Conservation (phyloP, 148 eudicot species). For the Camellia lanceoleosa region DNA sequence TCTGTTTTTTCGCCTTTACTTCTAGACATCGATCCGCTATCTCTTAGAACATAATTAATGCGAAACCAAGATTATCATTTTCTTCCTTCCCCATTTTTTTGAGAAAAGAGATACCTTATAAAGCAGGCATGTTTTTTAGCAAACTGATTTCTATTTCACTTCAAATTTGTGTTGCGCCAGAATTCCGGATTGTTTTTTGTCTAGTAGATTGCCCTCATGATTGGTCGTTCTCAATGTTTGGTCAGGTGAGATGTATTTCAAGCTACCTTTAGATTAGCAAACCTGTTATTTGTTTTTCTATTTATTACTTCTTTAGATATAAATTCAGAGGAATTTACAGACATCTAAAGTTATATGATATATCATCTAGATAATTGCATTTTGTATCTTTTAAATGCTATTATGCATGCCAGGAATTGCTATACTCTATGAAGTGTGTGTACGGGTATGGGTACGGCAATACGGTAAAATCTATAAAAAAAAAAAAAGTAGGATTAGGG, state of each 20-base stretch:
- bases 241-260: too few relatives aligned
- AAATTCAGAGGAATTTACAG: background rate
- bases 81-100: too few relatives aligned
- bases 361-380: background rate
- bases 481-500: too few relatives aligned
- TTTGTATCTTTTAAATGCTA: conserved; percentile 9
- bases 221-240: conserved; percentile 53
- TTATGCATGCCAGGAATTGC: background rate
- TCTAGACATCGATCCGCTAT: too few relatives aligned
- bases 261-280: too few relatives aligned
- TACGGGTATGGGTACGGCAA: too few relatives aligned
- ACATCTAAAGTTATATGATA: background rate
- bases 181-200: conserved; percentile 59
- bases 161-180: conserved; percentile 35
- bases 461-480: too few relatives aligned
- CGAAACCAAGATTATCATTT: too few relatives aligned
- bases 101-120: too few relatives aligned
- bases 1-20: too few relatives aligned
- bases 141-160: background rate
- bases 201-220: conserved; percentile 85
- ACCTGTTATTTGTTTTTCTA: background rate
- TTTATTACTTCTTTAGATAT: background rate
- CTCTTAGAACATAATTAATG: too few relatives aligned
- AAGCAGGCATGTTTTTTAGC: background rate
- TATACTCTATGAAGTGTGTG: background rate